These are phyloP conservation scores for Neurospora sp. DNA, from an alignment of 495 filamentous ascomycete species.

Conservation along the genomic window DNA sequence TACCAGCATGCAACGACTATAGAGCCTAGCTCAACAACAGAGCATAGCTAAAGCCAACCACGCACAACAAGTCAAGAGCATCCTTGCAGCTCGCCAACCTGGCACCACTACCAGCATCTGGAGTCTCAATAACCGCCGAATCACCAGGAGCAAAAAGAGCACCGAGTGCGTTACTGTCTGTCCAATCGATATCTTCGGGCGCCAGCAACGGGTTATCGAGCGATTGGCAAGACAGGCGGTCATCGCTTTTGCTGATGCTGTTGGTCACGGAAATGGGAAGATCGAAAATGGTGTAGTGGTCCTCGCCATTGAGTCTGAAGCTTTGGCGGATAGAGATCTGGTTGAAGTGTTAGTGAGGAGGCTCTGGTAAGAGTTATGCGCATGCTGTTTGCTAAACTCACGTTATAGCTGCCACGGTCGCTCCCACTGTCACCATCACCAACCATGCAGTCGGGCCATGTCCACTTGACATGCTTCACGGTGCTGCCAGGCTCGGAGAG, in stretches of 20 bases:
- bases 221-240: slow-evolving; percentile 34
- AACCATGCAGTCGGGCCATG: slow-evolving; percentile 55
- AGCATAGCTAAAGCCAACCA: slow-evolving; percentile 5
- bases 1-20: neutral
- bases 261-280: slow-evolving; percentile 59
- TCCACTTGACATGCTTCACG: slow-evolving; percentile 61
- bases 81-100: slow-evolving; percentile 7
- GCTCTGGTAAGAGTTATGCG: neutral
- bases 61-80: slow-evolving; percentile 2
- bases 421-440: slow-evolving; percentile 38
- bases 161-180: slow-evolving; percentile 24
- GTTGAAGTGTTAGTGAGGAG: neutral
- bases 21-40: neutral
- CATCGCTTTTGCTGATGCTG: slow-evolving; percentile 33
- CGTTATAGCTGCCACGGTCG: slow-evolving; percentile 40
- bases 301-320: slow-evolving; percentile 49
- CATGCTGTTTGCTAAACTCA: slow-evolving; percentile 12
- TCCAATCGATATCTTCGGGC: slow-evolving; percentile 28
- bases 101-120: slow-evolving; percentile 23
- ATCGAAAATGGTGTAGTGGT: slow-evolving; percentile 60
- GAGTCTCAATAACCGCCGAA: slow-evolving; percentile 25
- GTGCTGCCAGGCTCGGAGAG: slow-evolving; percentile 50
- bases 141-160: slow-evolving; percentile 39
- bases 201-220: slow-evolving; percentile 34
- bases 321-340: slow-evolving; percentile 59